Percentiles rank a stretch among this genome's conserved stretches.
phyloP scores from a whole-genome alignment of 2,329 filamentous ascomycete species.

The Furcasterigmium sp. region DNA sequence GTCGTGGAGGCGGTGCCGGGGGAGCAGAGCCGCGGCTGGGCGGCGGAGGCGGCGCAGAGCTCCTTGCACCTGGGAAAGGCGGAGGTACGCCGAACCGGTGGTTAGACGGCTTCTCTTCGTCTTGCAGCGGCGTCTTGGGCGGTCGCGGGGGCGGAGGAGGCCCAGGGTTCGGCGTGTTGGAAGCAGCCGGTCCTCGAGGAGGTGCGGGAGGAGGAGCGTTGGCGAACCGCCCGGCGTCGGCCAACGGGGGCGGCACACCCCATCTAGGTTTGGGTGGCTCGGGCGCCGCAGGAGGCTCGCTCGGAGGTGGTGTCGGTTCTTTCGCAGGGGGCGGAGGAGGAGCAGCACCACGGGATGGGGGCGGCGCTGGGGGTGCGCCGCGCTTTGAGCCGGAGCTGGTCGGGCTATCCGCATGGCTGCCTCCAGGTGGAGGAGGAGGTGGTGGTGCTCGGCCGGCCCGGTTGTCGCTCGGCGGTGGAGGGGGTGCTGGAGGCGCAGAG shows the following conservation, averaged over 20 bases:
- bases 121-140: slow-evolving; percentile 66
- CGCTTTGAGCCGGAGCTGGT: slow-evolving; percentile 40
- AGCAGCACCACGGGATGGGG: slow-evolving; percentile 55
- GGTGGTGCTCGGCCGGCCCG: slow-evolving; percentile 27
- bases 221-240: slow-evolving; percentile 85
- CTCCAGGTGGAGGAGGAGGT: slow-evolving; percentile 22
- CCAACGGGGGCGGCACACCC: slow-evolving; percentile 66
- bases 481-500: slow-evolving; percentile 15
- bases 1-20: slow-evolving; percentile 58
- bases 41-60: slow-evolving; percentile 65
- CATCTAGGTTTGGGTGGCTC: slow-evolving; percentile 44
- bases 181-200: slow-evolving; percentile 34
- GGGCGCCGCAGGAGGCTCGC: slow-evolving; percentile 64
- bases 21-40: slow-evolving; percentile 67
- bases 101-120: slow-evolving; percentile 45
- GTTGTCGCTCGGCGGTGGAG: slow-evolving; percentile 20
- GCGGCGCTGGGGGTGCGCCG: slow-evolving; percentile 47
- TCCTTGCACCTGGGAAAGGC: slow-evolving; percentile 63
- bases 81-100: slow-evolving; percentile 74
- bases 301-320: slow-evolving; percentile 57
- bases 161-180: slow-evolving; percentile 32
- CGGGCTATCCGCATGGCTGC: slow-evolving; percentile 12
- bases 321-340: slow-evolving; percentile 38
- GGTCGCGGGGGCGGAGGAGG: slow-evolving; percentile 65
- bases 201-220: slow-evolving; percentile 43